These are phyloP conservation scores for Sugiyamaella castrensis DNA, from an alignment of 1,139 yeast genomes.

Conservation along the genomic window DNA sequence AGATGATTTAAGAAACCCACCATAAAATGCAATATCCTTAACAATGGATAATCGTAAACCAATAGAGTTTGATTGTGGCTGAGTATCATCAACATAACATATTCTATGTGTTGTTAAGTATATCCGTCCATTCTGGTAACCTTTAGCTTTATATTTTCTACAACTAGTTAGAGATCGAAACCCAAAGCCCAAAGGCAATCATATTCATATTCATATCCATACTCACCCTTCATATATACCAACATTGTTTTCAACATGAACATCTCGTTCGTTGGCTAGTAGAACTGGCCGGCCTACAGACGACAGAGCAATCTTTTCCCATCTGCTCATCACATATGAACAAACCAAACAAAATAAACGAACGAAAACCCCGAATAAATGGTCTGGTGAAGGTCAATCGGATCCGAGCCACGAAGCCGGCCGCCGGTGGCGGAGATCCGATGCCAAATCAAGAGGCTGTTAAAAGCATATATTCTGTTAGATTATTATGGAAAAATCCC, in stretches of 20 bases:
- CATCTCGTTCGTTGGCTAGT: constrained; percentile 44
- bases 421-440: too few relatives aligned
- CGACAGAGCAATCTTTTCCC: constrained; percentile 47
- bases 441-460: too few relatives aligned
- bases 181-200: background rate
- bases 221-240: constrained; percentile 38
- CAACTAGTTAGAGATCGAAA: constrained; percentile 1
- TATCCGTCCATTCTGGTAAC: constrained; percentile 70
- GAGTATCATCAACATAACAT: constrained; percentile 62
- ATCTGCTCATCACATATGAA: constrained; percentile 23
- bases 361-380: too few relatives aligned
- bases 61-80: constrained; percentile 46
- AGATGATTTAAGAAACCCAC: constrained; percentile 70
- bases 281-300: constrained; percentile 49
- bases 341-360: too few relatives aligned
- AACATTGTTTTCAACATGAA: constrained; percentile 36
- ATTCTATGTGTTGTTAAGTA: constrained; percentile 73
- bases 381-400: too few relatives aligned
- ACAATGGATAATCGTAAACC: constrained; percentile 51
- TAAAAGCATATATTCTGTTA: too few relatives aligned
- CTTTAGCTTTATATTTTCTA: constrained; percentile 59
- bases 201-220: background rate
- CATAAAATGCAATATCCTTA: constrained; percentile 46
- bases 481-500: too few relatives aligned
- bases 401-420: too few relatives aligned